phyloP scores from a whole-genome alignment of 768 basidiomycete genomes.

The Chalciporus chontae region DNA sequence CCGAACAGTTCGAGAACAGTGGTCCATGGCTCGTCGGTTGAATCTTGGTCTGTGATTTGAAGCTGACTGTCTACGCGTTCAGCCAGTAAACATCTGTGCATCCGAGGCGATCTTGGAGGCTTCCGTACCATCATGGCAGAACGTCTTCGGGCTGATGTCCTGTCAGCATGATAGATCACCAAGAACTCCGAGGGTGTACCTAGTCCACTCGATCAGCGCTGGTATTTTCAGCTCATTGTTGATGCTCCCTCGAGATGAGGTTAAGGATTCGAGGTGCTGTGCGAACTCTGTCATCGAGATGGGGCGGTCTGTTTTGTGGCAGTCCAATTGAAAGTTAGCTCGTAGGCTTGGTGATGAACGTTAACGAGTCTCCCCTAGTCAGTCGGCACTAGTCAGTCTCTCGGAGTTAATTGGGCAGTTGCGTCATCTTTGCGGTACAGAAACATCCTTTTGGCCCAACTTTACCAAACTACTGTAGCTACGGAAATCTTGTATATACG shows the following conservation, averaged over 20 bases:
- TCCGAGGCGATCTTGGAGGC: not conserved
- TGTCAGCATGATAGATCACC: conserved; percentile 14
- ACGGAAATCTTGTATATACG: not conserved
- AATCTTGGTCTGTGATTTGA: conserved; percentile 11
- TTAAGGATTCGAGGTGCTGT: conserved; percentile 21
- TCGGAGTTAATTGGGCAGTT: too few relatives aligned
- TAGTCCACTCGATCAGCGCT: conserved; percentile 21
- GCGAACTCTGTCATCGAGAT: conserved; percentile 22
- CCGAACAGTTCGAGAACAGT: conserved; percentile 35
- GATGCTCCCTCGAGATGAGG: conserved; percentile 8
- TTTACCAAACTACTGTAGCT: not conserved
- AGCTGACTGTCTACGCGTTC: conserved; percentile 11
- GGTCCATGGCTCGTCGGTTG: conserved; percentile 19
- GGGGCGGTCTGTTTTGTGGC: too few relatives aligned
- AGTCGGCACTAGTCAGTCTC: too few relatives aligned
- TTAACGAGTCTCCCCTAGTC: too few relatives aligned
- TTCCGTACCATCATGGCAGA: conserved; percentile 17
- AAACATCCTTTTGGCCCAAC: too few relatives aligned
- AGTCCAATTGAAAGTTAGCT: too few relatives aligned
- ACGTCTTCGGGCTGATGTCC: conserved; percentile 13
- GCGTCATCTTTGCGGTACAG: too few relatives aligned
- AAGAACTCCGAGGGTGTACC: conserved; percentile 14
- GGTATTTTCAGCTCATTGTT: conserved; percentile 13
- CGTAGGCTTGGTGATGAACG: too few relatives aligned
- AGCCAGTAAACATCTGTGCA: conserved; percentile 3